Percentiles rank a stretch among this genome's conserved stretches.
phyloP scores from a whole-genome alignment of 1,284 basidiomycete species.

The Melampsora larici-populina region DNA sequence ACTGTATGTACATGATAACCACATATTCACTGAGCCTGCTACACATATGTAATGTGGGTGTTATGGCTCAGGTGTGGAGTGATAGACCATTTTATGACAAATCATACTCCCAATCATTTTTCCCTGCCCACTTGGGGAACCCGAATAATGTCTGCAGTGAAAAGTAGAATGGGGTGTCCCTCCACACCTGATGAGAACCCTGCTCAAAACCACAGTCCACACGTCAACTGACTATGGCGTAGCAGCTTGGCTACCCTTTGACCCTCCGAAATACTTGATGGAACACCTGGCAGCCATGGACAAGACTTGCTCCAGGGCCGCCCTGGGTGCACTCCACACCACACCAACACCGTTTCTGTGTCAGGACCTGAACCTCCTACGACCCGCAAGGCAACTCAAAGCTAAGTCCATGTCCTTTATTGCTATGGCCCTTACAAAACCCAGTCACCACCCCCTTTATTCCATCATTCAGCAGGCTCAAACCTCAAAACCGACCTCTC shows the following conservation, averaged over 20 bases:
- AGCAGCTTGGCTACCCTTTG: neutral
- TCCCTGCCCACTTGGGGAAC: too few relatives aligned
- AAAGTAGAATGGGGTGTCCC: neutral
- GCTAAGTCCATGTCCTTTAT: neutral
- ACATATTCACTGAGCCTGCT: too few relatives aligned
- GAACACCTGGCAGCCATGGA: neutral
- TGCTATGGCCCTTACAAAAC: neutral
- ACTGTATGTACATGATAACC: too few relatives aligned
- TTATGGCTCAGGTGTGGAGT: too few relatives aligned
- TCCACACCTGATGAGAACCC: neutral
- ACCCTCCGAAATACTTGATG: neutral
- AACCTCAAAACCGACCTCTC: too few relatives aligned
- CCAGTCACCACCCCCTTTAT: neutral
- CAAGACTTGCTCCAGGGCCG: neutral
- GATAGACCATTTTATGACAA: too few relatives aligned
- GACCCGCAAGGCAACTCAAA: neutral
- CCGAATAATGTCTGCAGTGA: too few relatives aligned
- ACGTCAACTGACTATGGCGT: neutral
- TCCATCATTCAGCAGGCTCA: neutral
- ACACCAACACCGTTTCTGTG: neutral
- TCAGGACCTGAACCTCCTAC: too few relatives aligned
- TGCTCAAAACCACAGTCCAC: neutral
- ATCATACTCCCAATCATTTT: too few relatives aligned
- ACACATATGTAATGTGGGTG: too few relatives aligned
- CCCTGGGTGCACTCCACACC: neutral